Percentiles rank a stretch among this genome's conserved stretches.
Evolutionary conservation across 192 early-diverging fungal species (phyloP).

Genomic region (Coemansia sp.): DNA sequence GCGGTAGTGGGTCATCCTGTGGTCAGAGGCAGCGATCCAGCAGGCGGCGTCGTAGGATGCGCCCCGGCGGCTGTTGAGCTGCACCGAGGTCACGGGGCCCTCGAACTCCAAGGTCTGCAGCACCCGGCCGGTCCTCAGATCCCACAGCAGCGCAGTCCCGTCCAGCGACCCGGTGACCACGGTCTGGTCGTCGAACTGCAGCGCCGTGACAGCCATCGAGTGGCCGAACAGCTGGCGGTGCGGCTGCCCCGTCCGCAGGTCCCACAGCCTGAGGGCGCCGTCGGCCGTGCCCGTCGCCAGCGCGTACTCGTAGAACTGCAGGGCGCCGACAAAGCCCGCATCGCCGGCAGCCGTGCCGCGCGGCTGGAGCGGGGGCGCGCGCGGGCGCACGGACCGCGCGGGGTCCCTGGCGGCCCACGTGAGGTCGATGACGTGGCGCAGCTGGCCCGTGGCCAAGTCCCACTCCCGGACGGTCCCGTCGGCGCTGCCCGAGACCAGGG

Average conservation of each 20-base stretch:
- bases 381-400: not conserved
- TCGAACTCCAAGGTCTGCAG: slow-evolving; percentile 59
- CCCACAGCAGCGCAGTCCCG: slow-evolving; percentile 69
- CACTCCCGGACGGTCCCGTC: slow-evolving; percentile 77
- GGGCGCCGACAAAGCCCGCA: slow-evolving; percentile 62
- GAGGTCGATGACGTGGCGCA: slow-evolving; percentile 66
- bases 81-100: slow-evolving; percentile 45
- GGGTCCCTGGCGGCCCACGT: slow-evolving; percentile 59
- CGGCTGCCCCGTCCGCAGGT: slow-evolving; percentile 69
- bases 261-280: slow-evolving; percentile 75
- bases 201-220: slow-evolving; percentile 57
- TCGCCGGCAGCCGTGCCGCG: slow-evolving; percentile 39
- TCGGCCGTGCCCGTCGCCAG: slow-evolving; percentile 73
- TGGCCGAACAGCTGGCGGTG: slow-evolving; percentile 73
- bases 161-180: slow-evolving; percentile 74
- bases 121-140: slow-evolving; percentile 65
- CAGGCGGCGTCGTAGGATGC: slow-evolving; percentile 57
- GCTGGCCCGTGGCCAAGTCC: slow-evolving; percentile 67
- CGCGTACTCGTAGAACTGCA: slow-evolving; percentile 74
- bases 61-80: slow-evolving; percentile 10
- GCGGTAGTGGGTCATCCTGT: slow-evolving; percentile 57
- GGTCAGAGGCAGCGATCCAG: slow-evolving; percentile 54
- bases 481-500: slow-evolving; percentile 64
- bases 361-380: not conserved
- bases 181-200: slow-evolving; percentile 68